Evolutionary conservation across 2,329 filamentous ascomycete genomes (phyloP).

Genomic region (Colletotrichum orbiculare): DNA sequence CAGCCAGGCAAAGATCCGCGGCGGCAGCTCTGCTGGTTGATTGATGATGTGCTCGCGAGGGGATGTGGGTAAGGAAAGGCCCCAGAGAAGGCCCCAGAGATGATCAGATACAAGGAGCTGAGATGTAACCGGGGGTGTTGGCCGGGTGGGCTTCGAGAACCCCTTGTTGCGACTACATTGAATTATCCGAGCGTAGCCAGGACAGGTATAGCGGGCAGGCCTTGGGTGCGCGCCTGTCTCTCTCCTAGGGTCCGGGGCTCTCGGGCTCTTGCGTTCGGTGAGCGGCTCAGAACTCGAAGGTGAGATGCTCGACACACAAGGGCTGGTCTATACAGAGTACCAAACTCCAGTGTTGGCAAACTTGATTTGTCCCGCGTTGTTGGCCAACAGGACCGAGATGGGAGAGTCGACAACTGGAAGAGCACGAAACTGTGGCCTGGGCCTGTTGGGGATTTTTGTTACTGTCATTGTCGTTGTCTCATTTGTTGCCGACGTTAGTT

Average conservation of each 20-base stretch:
- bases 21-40: slow-evolving; percentile 25
- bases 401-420: not conserved
- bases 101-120: slow-evolving; percentile 12
- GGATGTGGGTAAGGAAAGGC: not conserved
- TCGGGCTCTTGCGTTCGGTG: no score
- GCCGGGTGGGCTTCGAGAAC: slow-evolving; percentile 9
- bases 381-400: not conserved
- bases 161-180: slow-evolving; percentile 14
- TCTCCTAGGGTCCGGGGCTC: no score
- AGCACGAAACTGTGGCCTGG: not conserved
- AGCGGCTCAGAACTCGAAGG: no score
- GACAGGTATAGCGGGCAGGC: slow-evolving; percentile 10
- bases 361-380: not conserved
- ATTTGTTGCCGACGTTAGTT: not conserved
- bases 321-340: no score
- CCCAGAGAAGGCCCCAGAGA: slow-evolving; percentile 1
- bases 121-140: slow-evolving; percentile 7
- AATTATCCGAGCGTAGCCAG: slow-evolving; percentile 22
- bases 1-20: slow-evolving; percentile 15
- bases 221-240: not conserved
- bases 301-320: not conserved
- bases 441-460: slow-evolving; percentile 9
- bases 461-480: not conserved
- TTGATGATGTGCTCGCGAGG: slow-evolving; percentile 27
- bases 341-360: no score